Conservation (phyloP, 2,329 filamentous ascomycete genomes). For the Boeremia exigua region DNA sequence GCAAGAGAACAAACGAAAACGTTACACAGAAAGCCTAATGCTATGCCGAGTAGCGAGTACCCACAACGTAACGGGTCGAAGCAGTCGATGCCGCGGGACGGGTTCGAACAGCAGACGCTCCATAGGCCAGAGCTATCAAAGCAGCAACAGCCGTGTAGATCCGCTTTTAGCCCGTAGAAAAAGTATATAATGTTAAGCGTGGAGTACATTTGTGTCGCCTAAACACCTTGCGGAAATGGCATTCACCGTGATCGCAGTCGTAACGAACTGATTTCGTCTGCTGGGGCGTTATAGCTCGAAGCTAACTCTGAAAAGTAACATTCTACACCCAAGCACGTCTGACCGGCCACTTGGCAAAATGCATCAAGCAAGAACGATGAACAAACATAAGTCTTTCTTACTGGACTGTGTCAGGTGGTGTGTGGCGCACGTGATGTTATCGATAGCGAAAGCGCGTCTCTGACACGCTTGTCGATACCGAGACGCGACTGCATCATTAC, state of each 20-base stretch:
- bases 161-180: slow-evolving; percentile 4
- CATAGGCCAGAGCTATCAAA: slow-evolving; percentile 5
- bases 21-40: not conserved
- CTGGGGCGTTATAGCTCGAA: no score
- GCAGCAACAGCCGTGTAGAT: slow-evolving; percentile 10
- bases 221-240: no score
- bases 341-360: no score
- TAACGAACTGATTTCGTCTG: no score
- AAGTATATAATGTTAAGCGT: not conserved
- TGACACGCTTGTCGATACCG: slow-evolving; percentile 1
- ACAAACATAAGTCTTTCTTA: no score
- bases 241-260: no score
- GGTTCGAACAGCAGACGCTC: slow-evolving; percentile 8
- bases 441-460: slow-evolving; percentile 17
- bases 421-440: slow-evolving; percentile 15
- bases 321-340: no score
- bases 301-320: no score
- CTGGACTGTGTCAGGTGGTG: no score
- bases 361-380: no score
- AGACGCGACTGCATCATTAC: slow-evolving; percentile 15
- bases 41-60: not conserved
- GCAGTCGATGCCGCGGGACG: not conserved
- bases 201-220: no score
- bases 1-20: not conserved
- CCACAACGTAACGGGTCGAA: not conserved